phyloP scores from a whole-genome alignment of 352 stramenopile species.

The Pythium folliculosum region DNA sequence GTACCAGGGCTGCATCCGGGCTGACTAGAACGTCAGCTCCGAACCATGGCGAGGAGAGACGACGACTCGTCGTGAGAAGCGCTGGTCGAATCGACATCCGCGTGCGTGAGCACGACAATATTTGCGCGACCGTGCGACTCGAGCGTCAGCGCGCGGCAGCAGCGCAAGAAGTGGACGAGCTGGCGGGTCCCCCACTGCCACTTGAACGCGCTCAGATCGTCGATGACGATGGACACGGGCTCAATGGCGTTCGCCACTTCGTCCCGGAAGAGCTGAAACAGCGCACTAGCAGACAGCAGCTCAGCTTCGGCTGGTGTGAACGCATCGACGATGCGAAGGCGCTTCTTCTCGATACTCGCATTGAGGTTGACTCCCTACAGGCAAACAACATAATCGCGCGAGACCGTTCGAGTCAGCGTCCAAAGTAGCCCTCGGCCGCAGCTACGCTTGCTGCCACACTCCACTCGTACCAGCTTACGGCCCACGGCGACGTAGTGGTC shows the following conservation, averaged over 20 bases:
- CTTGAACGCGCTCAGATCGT: slow-evolving; percentile 65
- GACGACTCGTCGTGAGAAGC: background rate
- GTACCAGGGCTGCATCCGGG: too few relatives aligned
- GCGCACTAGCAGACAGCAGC: background rate
- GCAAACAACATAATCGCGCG: background rate
- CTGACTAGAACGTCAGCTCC: too few relatives aligned
- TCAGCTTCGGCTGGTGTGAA: slow-evolving; percentile 17
- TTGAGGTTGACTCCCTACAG: slow-evolving; percentile 56
- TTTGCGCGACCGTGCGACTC: slow-evolving; percentile 48
- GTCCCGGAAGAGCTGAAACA: slow-evolving; percentile 42
- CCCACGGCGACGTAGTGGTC: slow-evolving; percentile 67
- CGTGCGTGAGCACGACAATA: slow-evolving; percentile 60
- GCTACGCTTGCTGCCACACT: too few relatives aligned
- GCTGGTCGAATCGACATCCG: slow-evolving; percentile 41
- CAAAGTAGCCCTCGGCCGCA: too few relatives aligned
- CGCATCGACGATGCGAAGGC: slow-evolving; percentile 46
- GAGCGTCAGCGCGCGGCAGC: slow-evolving; percentile 62
- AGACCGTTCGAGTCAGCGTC: background rate
- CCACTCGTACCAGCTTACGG: slow-evolving; percentile 56
- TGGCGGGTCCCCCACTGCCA: slow-evolving; percentile 48
- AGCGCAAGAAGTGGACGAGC: slow-evolving; percentile 60
- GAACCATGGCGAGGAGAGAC: background rate
- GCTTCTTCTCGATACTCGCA: slow-evolving; percentile 33
- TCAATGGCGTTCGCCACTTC: slow-evolving; percentile 37
- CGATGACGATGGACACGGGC: slow-evolving; percentile 56